phyloP scores from a whole-genome alignment of 1,139 yeast genomes.

The Diutina pseudorugosa region DNA sequence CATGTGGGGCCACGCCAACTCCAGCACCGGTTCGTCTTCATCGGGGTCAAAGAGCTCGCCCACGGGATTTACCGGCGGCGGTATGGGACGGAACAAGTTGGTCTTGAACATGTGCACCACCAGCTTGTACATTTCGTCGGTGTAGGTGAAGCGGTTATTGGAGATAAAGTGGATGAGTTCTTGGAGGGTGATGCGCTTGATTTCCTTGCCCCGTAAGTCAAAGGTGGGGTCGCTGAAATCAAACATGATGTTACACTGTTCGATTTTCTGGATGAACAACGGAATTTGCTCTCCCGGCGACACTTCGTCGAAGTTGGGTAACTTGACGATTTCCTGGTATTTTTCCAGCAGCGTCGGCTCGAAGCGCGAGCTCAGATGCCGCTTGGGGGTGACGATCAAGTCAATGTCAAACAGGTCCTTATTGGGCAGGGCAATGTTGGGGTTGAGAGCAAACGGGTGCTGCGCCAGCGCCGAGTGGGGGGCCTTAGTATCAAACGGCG shows the following conservation, averaged over 20 bases:
- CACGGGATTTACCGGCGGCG: conserved; percentile 95
- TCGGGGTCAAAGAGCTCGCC: conserved; percentile 97
- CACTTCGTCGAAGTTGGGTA: conserved; percentile 87
- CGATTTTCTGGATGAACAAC: conserved; percentile 75
- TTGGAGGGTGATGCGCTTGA: conserved; percentile 74
- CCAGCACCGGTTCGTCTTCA: conserved; percentile 96
- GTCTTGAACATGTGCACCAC: conserved; percentile 84
- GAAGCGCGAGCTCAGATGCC: conserved; percentile 89
- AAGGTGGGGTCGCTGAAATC: conserved; percentile 90
- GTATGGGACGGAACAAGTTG: conserved; percentile 88
- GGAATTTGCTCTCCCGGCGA: conserved; percentile 76
- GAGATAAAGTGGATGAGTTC: conserved; percentile 85
- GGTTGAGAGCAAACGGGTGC: conserved; percentile 17
- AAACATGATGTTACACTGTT: conserved; percentile 89
- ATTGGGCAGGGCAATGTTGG: conserved; percentile 33
- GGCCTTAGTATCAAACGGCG: conserved; percentile 9
- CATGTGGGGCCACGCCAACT: conserved; percentile 99
- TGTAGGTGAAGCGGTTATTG: conserved; percentile 67
- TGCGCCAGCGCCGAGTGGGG: conserved; percentile 8
- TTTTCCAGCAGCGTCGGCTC: conserved; percentile 66
- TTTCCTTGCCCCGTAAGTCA: conserved; percentile 86
- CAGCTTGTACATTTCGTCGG: conserved; percentile 82
- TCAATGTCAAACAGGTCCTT: conserved; percentile 34
- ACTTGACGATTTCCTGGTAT: conserved; percentile 53
- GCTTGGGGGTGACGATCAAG: conserved; percentile 56